Base-by-base conservation (phyloP, 345 rosid genomes). In the Corchorus capsularis region DNA sequence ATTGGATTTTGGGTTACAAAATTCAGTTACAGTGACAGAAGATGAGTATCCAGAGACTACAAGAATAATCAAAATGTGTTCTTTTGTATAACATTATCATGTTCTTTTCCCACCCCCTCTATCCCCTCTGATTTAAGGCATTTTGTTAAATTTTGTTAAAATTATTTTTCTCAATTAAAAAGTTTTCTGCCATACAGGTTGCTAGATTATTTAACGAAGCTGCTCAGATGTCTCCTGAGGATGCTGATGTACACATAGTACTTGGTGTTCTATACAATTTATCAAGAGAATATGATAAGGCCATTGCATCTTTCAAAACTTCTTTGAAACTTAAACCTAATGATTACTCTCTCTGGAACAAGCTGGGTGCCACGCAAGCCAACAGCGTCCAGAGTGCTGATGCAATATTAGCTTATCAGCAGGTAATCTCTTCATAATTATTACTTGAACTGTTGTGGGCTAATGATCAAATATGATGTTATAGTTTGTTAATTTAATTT, bases 331-430 rank as follows among this genome's bases (percentile, higher is more conserved):
- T 96, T 74, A 92, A 90, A 85, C 99, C 99, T 83, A 87, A 86
- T 63, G 99, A 96, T 84, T 96, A 96, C 84, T 96, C 99, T 34
- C 96, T 96, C 17, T 96, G 99, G 99, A 96, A 96, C 86, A 94
- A 96, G 83, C 94, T 94, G 52, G 98, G 99, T 46, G 99, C 99
- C 35, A 96, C 99, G 60, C 97, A 94, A 84, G 99, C 98, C 73
- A 96, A 96, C 83, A 96, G 99, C 81, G 93, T 94, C 78, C 98
- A 94, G 83, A 92, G 99, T 88, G 90, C 97, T 57, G 98, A 96
- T 89, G 99, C 99, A 63, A 96, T 96, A 83, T 82, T 85, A 77
- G 99, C 99, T 73, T 96, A 96, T 83, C 99, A 96, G 77, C 92
- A 80, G 91, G 98, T 94, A 83, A 53, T 64, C 56, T 56, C 62